Base-by-base conservation (phyloP, 495 filamentous ascomycete species). In the Neurospora africana region DNA sequence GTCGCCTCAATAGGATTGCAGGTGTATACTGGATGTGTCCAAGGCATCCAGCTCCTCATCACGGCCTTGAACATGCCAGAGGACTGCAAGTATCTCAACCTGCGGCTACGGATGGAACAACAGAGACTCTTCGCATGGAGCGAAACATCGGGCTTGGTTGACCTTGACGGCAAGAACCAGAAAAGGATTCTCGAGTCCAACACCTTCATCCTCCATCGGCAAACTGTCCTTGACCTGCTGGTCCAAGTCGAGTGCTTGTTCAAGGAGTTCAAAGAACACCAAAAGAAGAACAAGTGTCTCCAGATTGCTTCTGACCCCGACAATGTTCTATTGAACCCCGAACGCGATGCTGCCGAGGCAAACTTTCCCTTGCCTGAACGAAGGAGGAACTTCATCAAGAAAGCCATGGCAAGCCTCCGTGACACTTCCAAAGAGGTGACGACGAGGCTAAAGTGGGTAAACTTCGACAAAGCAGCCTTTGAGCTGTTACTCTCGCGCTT, bases 71-170 rank as follows among this genome's bases (percentile, higher is more conserved):
- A 80, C 72, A 79, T 82, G 53, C 80, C 81, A n/a, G 79, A 84
- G 21, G 81, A 82, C 70, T 82, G 77, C 70, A 77, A 76, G 67
- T 84, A 84, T 71, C 78, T 84, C 44, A 83, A 84, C 44, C 68
- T 84, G 47, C 75, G 83, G 1, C 71, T 84, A 23, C 78, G 81
- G 40, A 81, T 84, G 81, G 83, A 84, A 72, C 82, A 84, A 71
- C 82, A 84, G 75, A 76, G 83, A 7, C 75, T 84, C 35, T 84
- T 84, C 73, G 82, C 83, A 27, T 84, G 82, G 83, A 82, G 82
- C 74, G 82, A 84, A 72, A 82, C 83, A 7, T 83, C 81, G 35
- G 83, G 83, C 10, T 74, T 84, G 37, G 73, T 84, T 13, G 82
- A 82, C 37, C 69, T 82, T 2, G 77, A 84, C 68, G 71, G 69